Percentiles rank a stretch among this genome's conserved stretches.
These are phyloP conservation scores for Diaporthe capsici DNA, from an alignment of 2,329 filamentous ascomycete species.

Conservation along the genomic window DNA sequence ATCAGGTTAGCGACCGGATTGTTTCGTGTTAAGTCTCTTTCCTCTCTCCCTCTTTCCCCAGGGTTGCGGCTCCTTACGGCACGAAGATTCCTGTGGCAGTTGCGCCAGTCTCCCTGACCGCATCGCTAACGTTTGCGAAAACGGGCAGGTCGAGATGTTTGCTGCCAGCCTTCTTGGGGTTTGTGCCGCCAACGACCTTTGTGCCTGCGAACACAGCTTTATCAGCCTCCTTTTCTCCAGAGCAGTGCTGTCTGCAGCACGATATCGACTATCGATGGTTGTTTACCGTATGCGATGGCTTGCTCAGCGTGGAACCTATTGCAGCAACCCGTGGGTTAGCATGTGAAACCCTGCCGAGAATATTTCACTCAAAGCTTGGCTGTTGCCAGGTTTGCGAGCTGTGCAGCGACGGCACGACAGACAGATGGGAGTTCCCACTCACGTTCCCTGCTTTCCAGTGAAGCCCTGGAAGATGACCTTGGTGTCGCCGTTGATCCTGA, in stretches of 20 bases:
- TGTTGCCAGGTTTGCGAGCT: not conserved
- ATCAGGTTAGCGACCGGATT: constrained; percentile 20
- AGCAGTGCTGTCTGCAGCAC: constrained; percentile 4
- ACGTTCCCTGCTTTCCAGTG: constrained; percentile 97
- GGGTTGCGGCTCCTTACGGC: constrained; percentile 78
- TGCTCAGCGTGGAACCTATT: constrained; percentile 95
- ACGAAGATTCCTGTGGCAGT: constrained; percentile 96
- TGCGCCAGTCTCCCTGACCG: constrained; percentile 90
- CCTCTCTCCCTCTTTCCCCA: not conserved
- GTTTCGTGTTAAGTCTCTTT: not conserved
- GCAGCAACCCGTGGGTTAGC: constrained; percentile 50
- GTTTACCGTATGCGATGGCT: constrained; percentile 96
- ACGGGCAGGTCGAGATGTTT: constrained; percentile 93
- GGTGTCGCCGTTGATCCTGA: constrained; percentile 92
- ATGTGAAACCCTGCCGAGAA: constrained; percentile 24
- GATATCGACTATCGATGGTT: constrained; percentile 1
- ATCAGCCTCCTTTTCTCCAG: constrained; percentile 35
- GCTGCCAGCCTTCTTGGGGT: constrained; percentile 97
- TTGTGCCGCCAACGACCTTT: constrained; percentile 97
- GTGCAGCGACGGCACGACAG: not conserved
- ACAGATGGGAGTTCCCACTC: constrained; percentile 56
- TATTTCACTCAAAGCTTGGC: constrained; percentile 23
- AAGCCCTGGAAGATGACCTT: constrained; percentile 98
- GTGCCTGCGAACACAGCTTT: constrained; percentile 73
- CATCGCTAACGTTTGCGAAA: constrained; percentile 90